phyloP scores from a whole-genome alignment of 2,329 filamentous ascomycete genomes.

The Coniochaeta pulveracea region DNA sequence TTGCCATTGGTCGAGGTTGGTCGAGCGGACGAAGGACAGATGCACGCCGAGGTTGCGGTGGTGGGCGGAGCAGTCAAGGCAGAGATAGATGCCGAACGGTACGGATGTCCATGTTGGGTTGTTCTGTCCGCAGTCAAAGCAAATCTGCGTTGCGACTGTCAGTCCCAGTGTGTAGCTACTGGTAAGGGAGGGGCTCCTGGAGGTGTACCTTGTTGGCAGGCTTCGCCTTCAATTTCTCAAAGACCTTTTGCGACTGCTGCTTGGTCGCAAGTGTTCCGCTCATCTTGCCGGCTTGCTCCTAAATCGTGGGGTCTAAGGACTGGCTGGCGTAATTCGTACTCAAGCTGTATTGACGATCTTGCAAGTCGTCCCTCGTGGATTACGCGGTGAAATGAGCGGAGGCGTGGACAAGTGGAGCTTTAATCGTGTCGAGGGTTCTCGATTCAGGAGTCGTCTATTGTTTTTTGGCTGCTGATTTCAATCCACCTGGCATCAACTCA shows the following conservation, averaged over 20 bases:
- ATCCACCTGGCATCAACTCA: no score
- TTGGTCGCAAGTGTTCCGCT: conserved; percentile 64
- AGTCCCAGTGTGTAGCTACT: neutral
- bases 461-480: no score
- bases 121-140: conserved; percentile 96
- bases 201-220: conserved; percentile 89
- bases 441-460: no score
- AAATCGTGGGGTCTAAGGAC: neutral
- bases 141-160: conserved; percentile 49
- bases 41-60: conserved; percentile 97
- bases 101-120: conserved; percentile 98
- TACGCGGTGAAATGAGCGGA: no score
- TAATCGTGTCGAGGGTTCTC: no score
- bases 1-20: conserved; percentile 98
- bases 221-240: conserved; percentile 93
- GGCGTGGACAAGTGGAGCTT: no score
- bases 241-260: conserved; percentile 91
- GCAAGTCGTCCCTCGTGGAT: no score
- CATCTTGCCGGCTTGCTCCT: conserved; percentile 33
- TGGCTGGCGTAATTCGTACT: no score
- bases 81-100: conserved; percentile 94
- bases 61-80: conserved; percentile 93
- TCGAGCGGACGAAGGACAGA: conserved; percentile 97
- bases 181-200: neutral
- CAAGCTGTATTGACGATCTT: no score